Evolutionary conservation across 1,284 basidiomycete genomes (phyloP).

Genomic region (Cryptococcus deneoformans): DNA sequence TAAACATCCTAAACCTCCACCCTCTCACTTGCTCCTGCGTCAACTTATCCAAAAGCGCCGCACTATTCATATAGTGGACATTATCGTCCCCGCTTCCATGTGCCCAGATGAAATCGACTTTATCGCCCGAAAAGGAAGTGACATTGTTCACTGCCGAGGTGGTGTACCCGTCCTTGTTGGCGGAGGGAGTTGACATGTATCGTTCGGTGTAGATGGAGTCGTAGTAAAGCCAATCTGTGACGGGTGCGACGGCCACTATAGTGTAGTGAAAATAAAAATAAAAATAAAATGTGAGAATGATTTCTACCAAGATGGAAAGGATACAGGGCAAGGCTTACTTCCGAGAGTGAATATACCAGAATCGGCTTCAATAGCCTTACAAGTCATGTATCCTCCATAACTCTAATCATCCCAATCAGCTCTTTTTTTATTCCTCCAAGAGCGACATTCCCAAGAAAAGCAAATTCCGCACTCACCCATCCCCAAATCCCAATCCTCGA

Average conservation of each 20-base stretch:
- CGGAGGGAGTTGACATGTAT: conserved; percentile 84
- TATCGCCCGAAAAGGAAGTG: conserved; percentile 69
- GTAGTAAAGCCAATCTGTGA: conserved; percentile 81
- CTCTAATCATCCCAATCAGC: conserved; percentile 55
- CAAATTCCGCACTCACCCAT: conserved; percentile 64
- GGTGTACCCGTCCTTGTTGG: conserved; percentile 78
- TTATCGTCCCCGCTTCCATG: conserved; percentile 96
- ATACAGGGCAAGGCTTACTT: conserved; percentile 55
- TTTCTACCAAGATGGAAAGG: neutral
- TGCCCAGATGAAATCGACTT: conserved; percentile 70
- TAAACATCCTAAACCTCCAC: conserved; percentile 93
- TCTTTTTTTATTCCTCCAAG: neutral
- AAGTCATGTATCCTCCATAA: conserved; percentile 90
- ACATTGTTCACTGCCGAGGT: conserved; percentile 81
- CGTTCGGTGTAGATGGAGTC: conserved; percentile 72
- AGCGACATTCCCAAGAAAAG: conserved; percentile 3
- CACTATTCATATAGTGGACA: conserved; percentile 86
- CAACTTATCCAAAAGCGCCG: conserved; percentile 87
- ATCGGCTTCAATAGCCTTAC: conserved; percentile 83
- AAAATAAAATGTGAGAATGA: neutral
- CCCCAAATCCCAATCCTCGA: conserved; percentile 90
- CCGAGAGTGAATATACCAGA: conserved; percentile 82
- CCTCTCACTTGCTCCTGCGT: conserved; percentile 70
- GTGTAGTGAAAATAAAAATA: neutral
- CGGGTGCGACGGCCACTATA: conserved; percentile 47